These are phyloP conservation scores for Prunus dulcis DNA, from an alignment of 306 rosid species.

Conservation along the genomic window DNA sequence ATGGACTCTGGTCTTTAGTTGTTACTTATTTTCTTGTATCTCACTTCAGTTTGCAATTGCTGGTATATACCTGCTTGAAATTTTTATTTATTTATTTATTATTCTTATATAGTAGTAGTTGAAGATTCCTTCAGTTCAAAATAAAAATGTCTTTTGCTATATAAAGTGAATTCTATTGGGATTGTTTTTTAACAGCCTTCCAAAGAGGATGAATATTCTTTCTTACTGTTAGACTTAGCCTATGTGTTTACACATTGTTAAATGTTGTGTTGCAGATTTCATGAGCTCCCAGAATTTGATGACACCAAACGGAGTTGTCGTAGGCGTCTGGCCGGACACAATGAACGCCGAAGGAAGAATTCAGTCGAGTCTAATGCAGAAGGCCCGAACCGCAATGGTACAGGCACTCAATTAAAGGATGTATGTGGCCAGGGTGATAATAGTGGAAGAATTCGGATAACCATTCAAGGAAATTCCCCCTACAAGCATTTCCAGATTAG, in stretches of 20 bases:
- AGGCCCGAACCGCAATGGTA: conserved; percentile 49
- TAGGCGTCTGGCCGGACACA: conserved; percentile 71
- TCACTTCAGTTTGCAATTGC: background rate
- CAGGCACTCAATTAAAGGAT: conserved; percentile 40
- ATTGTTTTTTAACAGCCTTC: no score
- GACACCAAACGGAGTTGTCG: conserved; percentile 68
- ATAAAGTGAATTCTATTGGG: no score
- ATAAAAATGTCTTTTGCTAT: background rate
- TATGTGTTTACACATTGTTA: background rate
- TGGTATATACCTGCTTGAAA: background rate
- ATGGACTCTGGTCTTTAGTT: background rate
- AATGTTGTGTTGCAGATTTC: conserved; percentile 45
- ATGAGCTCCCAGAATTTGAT: conserved; percentile 61
- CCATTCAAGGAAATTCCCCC: conserved; percentile 39
- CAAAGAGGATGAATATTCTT: no score
- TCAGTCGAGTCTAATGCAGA: conserved; percentile 42
- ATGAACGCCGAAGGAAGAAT: conserved; percentile 63
- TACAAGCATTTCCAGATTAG: conserved; percentile 49
- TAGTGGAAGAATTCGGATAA: conserved; percentile 46
- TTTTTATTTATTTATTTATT: background rate
- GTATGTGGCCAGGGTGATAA: conserved; percentile 42
- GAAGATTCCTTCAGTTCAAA: background rate
- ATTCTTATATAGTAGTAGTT: background rate
- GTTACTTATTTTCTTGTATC: background rate
- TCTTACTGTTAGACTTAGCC: no score